Evolutionary conservation across 768 basidiomycete species (phyloP), one percentile per base, ranked within the genome.

Genomic region (Tulasnella calospora): DNA sequence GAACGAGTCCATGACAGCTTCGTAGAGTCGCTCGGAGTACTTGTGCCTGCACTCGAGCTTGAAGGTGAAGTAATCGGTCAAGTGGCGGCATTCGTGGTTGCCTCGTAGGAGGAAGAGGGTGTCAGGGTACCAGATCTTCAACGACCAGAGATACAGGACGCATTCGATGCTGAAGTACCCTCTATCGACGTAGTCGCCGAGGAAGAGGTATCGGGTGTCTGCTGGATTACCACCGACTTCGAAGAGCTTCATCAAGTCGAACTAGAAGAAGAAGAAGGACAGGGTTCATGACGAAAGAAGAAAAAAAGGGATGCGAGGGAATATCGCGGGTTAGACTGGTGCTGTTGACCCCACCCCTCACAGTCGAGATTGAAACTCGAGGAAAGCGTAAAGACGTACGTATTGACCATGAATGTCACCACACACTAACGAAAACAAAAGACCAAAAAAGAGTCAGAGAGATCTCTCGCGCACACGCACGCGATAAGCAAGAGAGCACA

Each of bases 401-500:
- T 99, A 99, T 94, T 99, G 97, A 0, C 97, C 97, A 82, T 99
- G 97, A 70, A 99, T 98, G 86, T 99, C 97, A 71, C 97, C 98
- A 84, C 97, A 99, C 47, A 96, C 95, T 95, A 82, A 30, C 30
- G n/a, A 12, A 13, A 61, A 0, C n/a, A 30, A 27, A 10, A n/a
- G 57, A 38, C 9, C 23, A n/a, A 6, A 38, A 12, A 67, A 36
- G 36, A 61, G 70, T 77, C 57, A 80, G 57, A 12, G 57, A 61
- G 30, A 27, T 55, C n/a, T 27, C 12, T 61, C 30, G 57, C n/a
- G 23, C 6, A 61, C 23, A 61, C 57, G 57, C 23, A 61, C 57
- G 57, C 57, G 57, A 38, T 74, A 33, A 46, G 44, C 27, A 21
- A 55, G 15, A n/a, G 44, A 55, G 13, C 40, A 40, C 40, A 87